Evolutionary conservation across 805 yeast species (phyloP).

Genomic region (Schizosaccharomyces octosporus): DNA sequence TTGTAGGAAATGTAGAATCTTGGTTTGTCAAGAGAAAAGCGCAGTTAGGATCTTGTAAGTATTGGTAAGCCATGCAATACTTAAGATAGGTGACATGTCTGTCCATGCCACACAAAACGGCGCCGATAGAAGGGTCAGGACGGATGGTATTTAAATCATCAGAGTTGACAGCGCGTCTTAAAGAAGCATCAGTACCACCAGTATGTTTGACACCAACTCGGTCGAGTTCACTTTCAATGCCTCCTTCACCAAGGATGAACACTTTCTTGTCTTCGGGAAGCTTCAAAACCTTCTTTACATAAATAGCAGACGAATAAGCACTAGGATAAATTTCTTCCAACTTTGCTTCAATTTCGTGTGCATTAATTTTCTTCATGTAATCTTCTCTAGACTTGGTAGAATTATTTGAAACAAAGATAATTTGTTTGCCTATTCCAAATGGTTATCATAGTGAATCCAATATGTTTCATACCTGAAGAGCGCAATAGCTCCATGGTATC

Average conservation of each 20-base stretch:
- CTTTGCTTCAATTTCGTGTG: constrained; percentile 23
- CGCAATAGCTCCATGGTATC: constrained; percentile 50
- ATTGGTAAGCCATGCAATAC: constrained; percentile 58
- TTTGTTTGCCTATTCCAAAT: constrained; percentile 25
- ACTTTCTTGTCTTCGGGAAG: constrained; percentile 55
- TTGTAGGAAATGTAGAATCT: constrained; percentile 81
- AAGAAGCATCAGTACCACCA: constrained; percentile 60
- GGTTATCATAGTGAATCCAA: not conserved
- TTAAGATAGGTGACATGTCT: constrained; percentile 55
- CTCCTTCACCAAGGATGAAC: constrained; percentile 73
- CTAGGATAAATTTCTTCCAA: constrained; percentile 70
- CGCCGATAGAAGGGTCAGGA: constrained; percentile 52
- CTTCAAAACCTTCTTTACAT: constrained; percentile 49
- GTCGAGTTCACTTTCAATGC: constrained; percentile 56
- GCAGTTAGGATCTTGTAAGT: constrained; percentile 37
- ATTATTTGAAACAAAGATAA: constrained; percentile 83
- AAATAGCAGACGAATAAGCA: constrained; percentile 75
- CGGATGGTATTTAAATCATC: constrained; percentile 18
- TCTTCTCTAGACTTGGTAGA: constrained; percentile 69
- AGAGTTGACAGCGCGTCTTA: constrained; percentile 26
- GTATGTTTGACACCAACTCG: constrained; percentile 49
- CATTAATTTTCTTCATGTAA: constrained; percentile 50
- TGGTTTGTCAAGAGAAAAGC: constrained; percentile 80
- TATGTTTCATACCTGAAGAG: constrained; percentile 6
- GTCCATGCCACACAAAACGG: constrained; percentile 77